These are phyloP conservation scores for Alisma plantagoaquatica DNA, from an alignment of 106 monocot genomes.

Conservation along the genomic window DNA sequence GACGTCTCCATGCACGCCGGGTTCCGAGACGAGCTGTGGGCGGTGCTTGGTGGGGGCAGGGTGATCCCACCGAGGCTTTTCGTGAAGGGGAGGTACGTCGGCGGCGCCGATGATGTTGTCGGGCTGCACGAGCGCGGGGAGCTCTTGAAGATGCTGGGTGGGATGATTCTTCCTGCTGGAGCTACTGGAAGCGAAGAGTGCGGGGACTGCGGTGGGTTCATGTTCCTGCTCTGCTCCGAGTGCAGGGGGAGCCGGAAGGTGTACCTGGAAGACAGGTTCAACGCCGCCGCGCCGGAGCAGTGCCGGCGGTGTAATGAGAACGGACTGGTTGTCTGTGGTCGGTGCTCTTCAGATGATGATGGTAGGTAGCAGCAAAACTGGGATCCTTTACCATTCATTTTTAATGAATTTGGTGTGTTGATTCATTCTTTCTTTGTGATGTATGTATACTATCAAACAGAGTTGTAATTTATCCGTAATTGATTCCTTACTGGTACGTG, in stretches of 20 bases:
- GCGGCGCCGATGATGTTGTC: constrained; percentile 54
- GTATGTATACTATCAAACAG: no score
- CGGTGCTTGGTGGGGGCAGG: constrained; percentile 18
- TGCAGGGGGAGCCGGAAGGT: constrained; percentile 24
- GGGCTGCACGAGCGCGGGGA: constrained; percentile 48
- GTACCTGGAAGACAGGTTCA: no score
- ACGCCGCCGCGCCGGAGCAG: not conserved
- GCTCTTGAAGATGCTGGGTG: constrained; percentile 31
- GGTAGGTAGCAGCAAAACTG: no score
- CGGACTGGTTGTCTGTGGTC: constrained; percentile 16
- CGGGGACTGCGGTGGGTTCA: constrained; percentile 27
- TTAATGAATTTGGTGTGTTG: no score
- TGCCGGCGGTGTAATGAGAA: constrained; percentile 23
- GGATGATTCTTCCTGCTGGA: constrained; percentile 1
- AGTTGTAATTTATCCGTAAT: no score
- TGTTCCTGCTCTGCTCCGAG: constrained; percentile 31
- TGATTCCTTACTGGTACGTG: no score
- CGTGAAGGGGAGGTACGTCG: no score
- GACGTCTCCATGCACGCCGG: constrained; percentile 65
- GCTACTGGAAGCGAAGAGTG: constrained; percentile 10
- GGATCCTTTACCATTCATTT: no score
- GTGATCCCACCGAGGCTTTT: constrained; percentile 53
- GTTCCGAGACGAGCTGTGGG: constrained; percentile 60
- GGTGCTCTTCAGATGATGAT: constrained; percentile 13
- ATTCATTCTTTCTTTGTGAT: no score